Conservation (phyloP, 2,329 filamentous ascomycete species). For the Aspergillus candidus region DNA sequence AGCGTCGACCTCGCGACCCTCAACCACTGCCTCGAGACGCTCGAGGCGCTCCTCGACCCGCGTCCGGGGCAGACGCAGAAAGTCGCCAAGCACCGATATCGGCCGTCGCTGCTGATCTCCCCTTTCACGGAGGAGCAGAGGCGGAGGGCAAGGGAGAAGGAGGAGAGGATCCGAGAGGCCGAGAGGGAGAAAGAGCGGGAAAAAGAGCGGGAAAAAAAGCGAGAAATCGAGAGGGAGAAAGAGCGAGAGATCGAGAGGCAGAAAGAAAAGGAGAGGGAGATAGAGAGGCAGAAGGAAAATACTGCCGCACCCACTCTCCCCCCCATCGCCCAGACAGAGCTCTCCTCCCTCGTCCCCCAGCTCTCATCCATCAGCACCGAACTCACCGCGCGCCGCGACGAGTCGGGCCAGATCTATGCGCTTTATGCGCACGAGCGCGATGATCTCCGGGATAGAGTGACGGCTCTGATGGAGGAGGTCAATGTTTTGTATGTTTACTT, state of each 20-base stretch:
- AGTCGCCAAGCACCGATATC: constrained; percentile 12
- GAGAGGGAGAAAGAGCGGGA: too few species aligned
- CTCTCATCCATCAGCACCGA: constrained; percentile 21
- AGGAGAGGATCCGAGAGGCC: too few species aligned
- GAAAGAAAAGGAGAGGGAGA: too few species aligned
- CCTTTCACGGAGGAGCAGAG: neutral
- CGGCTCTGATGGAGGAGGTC: constrained; percentile 55
- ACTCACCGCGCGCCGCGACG: constrained; percentile 21
- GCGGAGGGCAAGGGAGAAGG: too few species aligned
- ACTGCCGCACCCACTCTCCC: neutral
- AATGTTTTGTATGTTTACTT: constrained; percentile 47
- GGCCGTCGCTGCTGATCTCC: neutral
- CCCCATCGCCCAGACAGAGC: constrained; percentile 8
- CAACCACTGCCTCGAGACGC: constrained; percentile 32
- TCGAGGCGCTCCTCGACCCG: constrained; percentile 29
- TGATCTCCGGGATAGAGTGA: constrained; percentile 52
- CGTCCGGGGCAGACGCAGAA: constrained; percentile 16
- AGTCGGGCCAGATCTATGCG: constrained; percentile 54
- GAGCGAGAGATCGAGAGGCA: too few species aligned
- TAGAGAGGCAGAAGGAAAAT: too few species aligned
- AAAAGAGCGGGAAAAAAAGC: too few species aligned
- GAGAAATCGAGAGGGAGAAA: too few species aligned
- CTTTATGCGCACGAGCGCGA: constrained; percentile 55
- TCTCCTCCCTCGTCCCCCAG: constrained; percentile 21
- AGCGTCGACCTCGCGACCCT: constrained; percentile 25